These are phyloP conservation scores for Apium graveolens DNA, from an alignment of 129 eudicot genomes.

Conservation along the genomic window DNA sequence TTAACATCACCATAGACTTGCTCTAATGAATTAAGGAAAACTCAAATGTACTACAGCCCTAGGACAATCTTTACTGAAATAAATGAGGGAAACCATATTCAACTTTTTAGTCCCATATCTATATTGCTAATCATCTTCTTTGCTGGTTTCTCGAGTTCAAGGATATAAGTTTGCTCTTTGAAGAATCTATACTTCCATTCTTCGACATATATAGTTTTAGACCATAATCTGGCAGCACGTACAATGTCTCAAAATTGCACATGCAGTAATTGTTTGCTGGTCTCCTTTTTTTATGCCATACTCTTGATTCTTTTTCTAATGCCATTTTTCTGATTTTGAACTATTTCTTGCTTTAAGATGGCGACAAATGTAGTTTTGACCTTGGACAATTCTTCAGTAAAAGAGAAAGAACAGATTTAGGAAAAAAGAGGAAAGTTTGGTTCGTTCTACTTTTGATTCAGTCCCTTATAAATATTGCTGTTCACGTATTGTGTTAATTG, in stretches of 20 bases:
- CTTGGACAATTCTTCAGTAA: not conserved
- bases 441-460: not conserved
- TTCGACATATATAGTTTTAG: not conserved
- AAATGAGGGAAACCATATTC: not conserved
- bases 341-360: not conserved
- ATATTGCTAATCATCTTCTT: not conserved
- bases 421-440: not conserved
- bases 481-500: not conserved
- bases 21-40: not conserved
- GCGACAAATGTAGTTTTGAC: not conserved
- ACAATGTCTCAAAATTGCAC: not conserved
- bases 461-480: not conserved
- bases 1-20: too few species aligned
- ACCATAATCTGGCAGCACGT: not conserved
- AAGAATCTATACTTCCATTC: not conserved
- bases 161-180: not conserved
- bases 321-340: not conserved
- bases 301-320: not conserved
- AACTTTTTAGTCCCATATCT: not conserved
- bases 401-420: too few species aligned
- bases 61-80: not conserved
- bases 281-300: not conserved
- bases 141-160: not conserved
- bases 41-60: not conserved
- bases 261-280: not conserved